Conservation (phyloP, 179 eudicot genomes). For the Drosera spatulata region DNA sequence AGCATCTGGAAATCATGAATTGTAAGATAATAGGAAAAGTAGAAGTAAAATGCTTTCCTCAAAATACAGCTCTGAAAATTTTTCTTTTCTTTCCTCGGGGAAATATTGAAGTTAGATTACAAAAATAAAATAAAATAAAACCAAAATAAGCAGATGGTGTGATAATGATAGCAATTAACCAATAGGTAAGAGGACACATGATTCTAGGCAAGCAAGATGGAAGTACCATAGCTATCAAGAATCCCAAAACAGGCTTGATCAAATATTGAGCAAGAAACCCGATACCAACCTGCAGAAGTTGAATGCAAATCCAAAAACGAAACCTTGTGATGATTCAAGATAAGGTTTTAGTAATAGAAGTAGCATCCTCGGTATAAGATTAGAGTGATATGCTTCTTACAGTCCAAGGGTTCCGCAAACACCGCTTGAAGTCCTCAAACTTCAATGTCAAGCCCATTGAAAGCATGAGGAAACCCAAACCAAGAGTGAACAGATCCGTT, state of each 20-base stretch:
- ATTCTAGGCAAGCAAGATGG: background rate
- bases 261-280: slow-evolving; percentile 94
- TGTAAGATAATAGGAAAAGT: no score
- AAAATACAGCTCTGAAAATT: no score
- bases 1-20: slow-evolving; percentile 25
- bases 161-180: no score
- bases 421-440: slow-evolving; percentile 92
- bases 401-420: slow-evolving; percentile 96
- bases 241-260: slow-evolving; percentile 82
- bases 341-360: background rate
- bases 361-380: slow-evolving; percentile 4
- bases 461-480: slow-evolving; percentile 99
- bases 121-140: no score
- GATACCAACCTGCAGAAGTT: slow-evolving; percentile 67
- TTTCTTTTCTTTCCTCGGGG: no score
- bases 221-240: slow-evolving; percentile 75
- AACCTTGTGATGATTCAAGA: slow-evolving; percentile 1
- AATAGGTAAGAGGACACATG: background rate
- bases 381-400: slow-evolving; percentile 27
- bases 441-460: slow-evolving; percentile 99
- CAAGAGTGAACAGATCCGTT: slow-evolving; percentile 88
- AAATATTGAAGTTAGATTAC: no score
- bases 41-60: no score
- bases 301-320: background rate
- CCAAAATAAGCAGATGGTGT: no score